Conservation (phyloP, 208 protist species). For the Balamuthia mandrillaris region DNA sequence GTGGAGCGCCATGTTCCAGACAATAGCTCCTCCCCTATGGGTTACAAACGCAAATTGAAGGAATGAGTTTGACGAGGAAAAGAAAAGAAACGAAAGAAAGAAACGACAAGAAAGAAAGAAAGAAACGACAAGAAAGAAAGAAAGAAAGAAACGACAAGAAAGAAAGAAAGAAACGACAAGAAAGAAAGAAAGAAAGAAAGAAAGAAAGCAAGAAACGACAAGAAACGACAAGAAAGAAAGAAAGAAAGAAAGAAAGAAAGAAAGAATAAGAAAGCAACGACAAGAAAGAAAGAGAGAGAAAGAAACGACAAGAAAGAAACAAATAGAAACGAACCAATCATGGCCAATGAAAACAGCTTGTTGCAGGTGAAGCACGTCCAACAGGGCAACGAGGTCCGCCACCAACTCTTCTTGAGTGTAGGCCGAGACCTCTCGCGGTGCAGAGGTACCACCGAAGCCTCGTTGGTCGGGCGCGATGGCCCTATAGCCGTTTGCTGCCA, state of each 20-base stretch:
- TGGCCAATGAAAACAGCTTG: conserved; percentile 26
- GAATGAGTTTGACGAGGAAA: no score
- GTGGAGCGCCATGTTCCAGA: conserved; percentile 16
- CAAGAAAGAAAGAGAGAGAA: background rate
- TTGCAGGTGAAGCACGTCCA: background rate
- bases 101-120: no score
- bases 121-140: no score
- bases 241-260: no score
- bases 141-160: no score
- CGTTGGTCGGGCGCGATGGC: background rate
- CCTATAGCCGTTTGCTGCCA: background rate
- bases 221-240: no score
- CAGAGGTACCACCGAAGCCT: background rate
- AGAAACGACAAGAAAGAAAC: background rate
- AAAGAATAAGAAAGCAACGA: background rate
- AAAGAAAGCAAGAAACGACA: no score
- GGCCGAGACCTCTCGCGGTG: background rate
- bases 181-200: no score
- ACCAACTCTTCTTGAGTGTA: background rate
- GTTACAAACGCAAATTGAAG: no score
- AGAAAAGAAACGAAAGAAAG: no score
- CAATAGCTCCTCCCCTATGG: conserved; percentile 9
- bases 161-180: no score
- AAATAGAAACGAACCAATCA: background rate
- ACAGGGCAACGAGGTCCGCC: background rate